Base-by-base conservation (phyloP, 2,329 filamentous ascomycete genomes). In the Chaetomiaceae sp. region DNA sequence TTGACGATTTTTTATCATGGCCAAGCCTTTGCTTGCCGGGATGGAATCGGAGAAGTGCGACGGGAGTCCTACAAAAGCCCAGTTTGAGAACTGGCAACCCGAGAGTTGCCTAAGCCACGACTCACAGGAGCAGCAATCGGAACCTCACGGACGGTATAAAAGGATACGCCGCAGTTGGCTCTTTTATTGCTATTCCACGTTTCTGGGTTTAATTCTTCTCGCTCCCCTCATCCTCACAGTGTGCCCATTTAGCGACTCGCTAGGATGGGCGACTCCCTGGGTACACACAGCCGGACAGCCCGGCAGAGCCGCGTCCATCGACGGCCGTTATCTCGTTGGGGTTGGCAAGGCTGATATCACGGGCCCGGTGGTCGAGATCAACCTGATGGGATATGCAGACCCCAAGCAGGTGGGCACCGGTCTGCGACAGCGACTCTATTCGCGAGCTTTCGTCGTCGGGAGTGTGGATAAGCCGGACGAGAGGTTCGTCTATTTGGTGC, bases 361-460 rank as follows among this genome's bases (percentile, higher is more conserved):
- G 0, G 79, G 88, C 2, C 90, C 90, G 0, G 89, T 95, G 11
- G 90, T 95, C 20, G 90, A 96, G 69, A 81, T 96, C 65, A 90
- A 90, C 63, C 80, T 96, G 66, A 94, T 92, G 78, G 91, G 91
- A 56, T 96, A 96, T 73, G 92, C 92, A 29, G 87, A 91, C 68
- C 75, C 85, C n/a, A 80, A 81, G 37, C 92, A 97, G 72, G 73
- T 86, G 27, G 92, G 92, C 41, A 85, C 84, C 2, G 92, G 92
- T 20, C 75, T 97, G 46, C 85, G 91, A 44, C 92, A 97, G 72
- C 82, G 92, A 44, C 76, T 96, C 14, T 92, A 94, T 70, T 90
- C 90, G 34, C 84, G 92, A 46, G 87, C 92, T 29, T 97, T 97
- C 70, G 90, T 96, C 63, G 74, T 96, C 41, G 90, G 83, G 45